Base-by-base conservation (phyloP, 140 eudicot genomes). In the Ambrosia hybrid region DNA sequence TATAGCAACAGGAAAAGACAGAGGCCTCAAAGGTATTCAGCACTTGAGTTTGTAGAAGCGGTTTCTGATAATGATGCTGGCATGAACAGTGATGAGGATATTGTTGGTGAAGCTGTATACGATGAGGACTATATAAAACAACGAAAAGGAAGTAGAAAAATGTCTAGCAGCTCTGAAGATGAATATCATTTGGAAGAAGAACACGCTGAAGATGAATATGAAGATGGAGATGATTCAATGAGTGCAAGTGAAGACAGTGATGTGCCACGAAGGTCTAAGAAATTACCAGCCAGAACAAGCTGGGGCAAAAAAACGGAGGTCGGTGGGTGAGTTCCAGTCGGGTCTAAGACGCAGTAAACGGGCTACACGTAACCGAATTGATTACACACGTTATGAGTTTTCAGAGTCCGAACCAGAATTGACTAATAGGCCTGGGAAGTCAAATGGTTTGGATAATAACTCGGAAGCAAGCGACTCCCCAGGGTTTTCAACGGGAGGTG, bases 41-140 rank as follows among this genome's bases (percentile, higher is more conserved):
- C 76, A 39, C 79, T 37, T 8, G 91, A 85, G 75, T 88, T 85
- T 68, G 89, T 79, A 4, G 91, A 81, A 62, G 85, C 72, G 14
- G 80, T 73, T 73, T 85, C 89, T 21, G 95, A 83, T n/a, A 76
- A 83, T 26, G 91, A 88, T 30, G 89, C 64, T 0, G 85, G 74
- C 62, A 74, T 67, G 74, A 82, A 87, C 55, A 81, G 85, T 57
- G 90, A 87, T 53, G 85, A 90, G 59, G 97, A 93, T 68, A 86
- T 93, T 64, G 97, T 88, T 49, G 99, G 99, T 4, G 99, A 93
- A 83, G 99, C 80, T 3, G 94, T 90, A 4, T 93, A 93, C 70
- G 97, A 93, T 65, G 97, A 93, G 5, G 99, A 93, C 46, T 93
- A 93, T 77, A 36, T 93, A 51, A 86, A 78, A 73, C 79, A 75